Evolutionary conservation across 495 filamentous ascomycete species (phyloP).

Genomic region (Letharia columbiana): DNA sequence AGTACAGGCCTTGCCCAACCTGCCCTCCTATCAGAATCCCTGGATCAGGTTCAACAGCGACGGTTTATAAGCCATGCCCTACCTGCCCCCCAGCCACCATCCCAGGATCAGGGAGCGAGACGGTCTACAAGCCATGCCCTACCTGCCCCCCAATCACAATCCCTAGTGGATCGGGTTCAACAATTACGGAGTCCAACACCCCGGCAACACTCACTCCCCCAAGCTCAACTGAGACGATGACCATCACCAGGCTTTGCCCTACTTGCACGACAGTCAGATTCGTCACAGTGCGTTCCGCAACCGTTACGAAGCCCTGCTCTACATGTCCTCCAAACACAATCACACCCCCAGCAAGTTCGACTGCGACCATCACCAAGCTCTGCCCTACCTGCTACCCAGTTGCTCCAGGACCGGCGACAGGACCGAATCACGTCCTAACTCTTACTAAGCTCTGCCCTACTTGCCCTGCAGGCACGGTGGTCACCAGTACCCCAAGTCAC

Average conservation of each 20-base stretch:
- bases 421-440: background rate
- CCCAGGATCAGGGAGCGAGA: background rate
- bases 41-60: background rate
- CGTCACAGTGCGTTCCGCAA: background rate
- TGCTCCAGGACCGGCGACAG: background rate
- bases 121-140: background rate
- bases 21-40: background rate
- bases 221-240: background rate
- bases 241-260: conserved; percentile 4
- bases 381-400: conserved; percentile 9
- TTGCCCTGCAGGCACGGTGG: background rate
- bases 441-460: background rate
- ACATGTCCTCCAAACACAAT: background rate
- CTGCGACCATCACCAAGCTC: background rate
- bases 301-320: background rate
- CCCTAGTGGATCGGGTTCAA: background rate
- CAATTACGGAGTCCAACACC: background rate
- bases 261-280: background rate
- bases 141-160: background rate
- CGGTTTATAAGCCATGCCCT: background rate
- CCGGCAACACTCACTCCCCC: background rate
- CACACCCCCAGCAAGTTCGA: background rate
- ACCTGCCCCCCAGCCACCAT: background rate
- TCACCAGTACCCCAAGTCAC: background rate
- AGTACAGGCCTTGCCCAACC: background rate